phyloP scores from a whole-genome alignment of 2,329 filamentous ascomycete genomes.

The Geosmithia flava region DNA sequence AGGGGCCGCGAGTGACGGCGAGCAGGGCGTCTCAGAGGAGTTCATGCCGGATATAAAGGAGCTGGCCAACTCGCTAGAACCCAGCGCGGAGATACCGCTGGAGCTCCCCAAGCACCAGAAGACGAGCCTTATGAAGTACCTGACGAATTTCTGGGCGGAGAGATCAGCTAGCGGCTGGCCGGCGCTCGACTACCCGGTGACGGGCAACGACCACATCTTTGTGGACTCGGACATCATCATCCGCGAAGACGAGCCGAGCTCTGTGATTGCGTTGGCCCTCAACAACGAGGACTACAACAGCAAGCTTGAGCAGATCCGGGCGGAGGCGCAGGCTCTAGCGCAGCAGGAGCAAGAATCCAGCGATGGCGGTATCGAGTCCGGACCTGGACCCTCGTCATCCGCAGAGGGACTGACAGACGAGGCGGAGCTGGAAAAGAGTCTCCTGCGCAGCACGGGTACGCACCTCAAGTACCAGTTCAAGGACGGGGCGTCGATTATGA shows the following conservation, averaged over 20 bases:
- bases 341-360: constrained; percentile 10
- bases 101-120: constrained; percentile 89
- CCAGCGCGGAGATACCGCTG: constrained; percentile 45
- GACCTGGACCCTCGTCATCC: constrained; percentile 9
- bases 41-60: constrained; percentile 51
- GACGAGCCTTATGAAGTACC: constrained; percentile 84
- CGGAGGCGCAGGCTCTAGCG: constrained; percentile 29
- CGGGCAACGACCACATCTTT: constrained; percentile 84
- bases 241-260: constrained; percentile 92
- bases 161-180: constrained; percentile 92
- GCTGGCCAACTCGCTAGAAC: constrained; percentile 49
- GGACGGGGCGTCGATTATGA: constrained; percentile 86
- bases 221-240: constrained; percentile 95
- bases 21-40: constrained; percentile 57
- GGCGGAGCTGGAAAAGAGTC: constrained; percentile 65
- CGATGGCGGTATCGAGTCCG: neutral
- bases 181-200: constrained; percentile 82
- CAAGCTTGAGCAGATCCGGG: constrained; percentile 60
- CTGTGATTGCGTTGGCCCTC: constrained; percentile 84
- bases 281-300: constrained; percentile 76
- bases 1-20: constrained; percentile 56
- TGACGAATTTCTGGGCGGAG: constrained; percentile 98
- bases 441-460: constrained; percentile 75
- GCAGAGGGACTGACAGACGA: constrained; percentile 39
- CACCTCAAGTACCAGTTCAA: constrained; percentile 95